Conservation (phyloP, 768 basidiomycete genomes). For the Pleurotus citrinopileatus region DNA sequence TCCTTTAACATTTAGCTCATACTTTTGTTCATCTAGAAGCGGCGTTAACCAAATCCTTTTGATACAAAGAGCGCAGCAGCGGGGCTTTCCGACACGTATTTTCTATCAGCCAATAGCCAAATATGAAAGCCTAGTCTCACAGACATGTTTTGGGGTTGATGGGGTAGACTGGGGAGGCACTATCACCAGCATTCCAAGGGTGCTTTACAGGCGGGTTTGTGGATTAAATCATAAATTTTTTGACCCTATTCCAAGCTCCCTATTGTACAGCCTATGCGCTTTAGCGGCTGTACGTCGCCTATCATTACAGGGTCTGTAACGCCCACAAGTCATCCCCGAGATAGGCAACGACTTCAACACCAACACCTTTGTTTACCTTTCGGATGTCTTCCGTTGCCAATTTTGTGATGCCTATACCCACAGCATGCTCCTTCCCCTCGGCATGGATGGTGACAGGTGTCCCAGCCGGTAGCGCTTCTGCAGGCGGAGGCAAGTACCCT, state of each 20-base stretch:
- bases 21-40: too few species aligned
- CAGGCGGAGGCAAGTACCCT: constrained; percentile 78
- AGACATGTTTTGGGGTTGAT: not conserved
- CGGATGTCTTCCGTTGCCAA: constrained; percentile 88
- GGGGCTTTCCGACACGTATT: not conserved
- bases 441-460: constrained; percentile 86
- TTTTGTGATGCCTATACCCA: constrained; percentile 82
- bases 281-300: not conserved
- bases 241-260: not conserved
- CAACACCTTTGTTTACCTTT: constrained; percentile 85
- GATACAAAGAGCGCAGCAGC: not conserved
- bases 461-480: constrained; percentile 63
- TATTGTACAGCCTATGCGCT: not conserved
- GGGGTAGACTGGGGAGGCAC: not conserved
- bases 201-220: too few species aligned
- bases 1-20: not conserved
- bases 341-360: constrained; percentile 83
- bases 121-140: not conserved
- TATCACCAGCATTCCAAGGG: too few species aligned
- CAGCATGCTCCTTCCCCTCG: constrained; percentile 94
- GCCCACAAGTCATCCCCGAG: constrained; percentile 90
- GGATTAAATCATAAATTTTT: too few species aligned
- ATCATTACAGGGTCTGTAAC: constrained; percentile 53
- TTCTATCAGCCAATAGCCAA: not conserved
- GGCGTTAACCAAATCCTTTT: constrained; percentile 3